phyloP scores from a whole-genome alignment of 306 rosid species.

The Prunus persica region DNA sequence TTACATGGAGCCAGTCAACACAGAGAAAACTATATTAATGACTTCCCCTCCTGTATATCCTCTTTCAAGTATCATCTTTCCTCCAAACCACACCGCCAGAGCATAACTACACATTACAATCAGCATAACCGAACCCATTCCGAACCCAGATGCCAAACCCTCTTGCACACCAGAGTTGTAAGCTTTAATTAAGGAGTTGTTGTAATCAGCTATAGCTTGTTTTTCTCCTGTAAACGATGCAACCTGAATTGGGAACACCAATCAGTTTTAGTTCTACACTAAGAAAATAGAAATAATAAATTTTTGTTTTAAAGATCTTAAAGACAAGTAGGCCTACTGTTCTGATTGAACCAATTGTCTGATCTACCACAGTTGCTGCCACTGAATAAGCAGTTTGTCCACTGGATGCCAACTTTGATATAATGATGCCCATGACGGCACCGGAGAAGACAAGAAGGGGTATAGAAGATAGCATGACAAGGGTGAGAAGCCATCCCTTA shows the following conservation, averaged over 20 bases:
- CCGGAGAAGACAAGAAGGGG: conserved; percentile 65
- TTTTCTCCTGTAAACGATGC: conserved; percentile 93
- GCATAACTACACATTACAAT: conserved; percentile 47
- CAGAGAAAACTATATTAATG: conserved; percentile 53
- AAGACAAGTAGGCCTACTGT: conserved; percentile 17
- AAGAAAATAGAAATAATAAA: not conserved
- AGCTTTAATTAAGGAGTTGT: conserved; percentile 50
- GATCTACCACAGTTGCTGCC: conserved; percentile 35
- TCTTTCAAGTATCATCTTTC: conserved; percentile 65
- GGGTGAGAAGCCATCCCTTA: conserved; percentile 76
- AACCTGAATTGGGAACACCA: conserved; percentile 45
- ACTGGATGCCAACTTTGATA: conserved; percentile 44
- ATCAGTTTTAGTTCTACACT: conserved; percentile 1
- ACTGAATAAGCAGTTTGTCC: conserved; percentile 49
- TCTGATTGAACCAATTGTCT: conserved; percentile 30
- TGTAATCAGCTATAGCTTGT: conserved; percentile 58
- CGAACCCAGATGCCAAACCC: conserved; percentile 70
- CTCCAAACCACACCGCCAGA: conserved; percentile 79
- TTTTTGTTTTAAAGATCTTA: not conserved
- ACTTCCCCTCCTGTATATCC: conserved; percentile 76
- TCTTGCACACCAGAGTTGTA: conserved; percentile 55
- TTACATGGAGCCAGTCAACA: conserved; percentile 69
- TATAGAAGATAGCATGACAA: conserved; percentile 64
- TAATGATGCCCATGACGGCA: conserved; percentile 38
- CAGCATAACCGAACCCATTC: conserved; percentile 40